These are phyloP conservation scores for Chrysoporthe austroafricana DNA, from an alignment of 2,329 filamentous ascomycete genomes.

Conservation along the genomic window DNA sequence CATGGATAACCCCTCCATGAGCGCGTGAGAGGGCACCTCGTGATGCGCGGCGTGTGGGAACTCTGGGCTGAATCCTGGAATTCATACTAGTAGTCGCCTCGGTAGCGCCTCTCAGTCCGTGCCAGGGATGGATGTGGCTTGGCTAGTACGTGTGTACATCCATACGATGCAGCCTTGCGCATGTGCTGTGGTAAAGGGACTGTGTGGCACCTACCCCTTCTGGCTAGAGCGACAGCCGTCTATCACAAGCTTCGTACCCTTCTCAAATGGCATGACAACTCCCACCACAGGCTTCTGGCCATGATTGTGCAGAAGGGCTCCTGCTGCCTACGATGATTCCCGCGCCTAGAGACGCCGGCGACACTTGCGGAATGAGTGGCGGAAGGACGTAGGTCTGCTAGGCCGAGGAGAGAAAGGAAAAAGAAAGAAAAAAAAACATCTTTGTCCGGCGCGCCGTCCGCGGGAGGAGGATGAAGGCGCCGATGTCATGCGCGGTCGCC, in stretches of 20 bases:
- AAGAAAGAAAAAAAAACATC: not conserved
- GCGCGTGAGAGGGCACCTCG: slow-evolving; percentile 12
- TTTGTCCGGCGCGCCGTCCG: not conserved
- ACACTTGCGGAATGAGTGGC: not conserved
- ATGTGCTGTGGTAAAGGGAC: slow-evolving; percentile 12
- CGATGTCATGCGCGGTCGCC: not conserved
- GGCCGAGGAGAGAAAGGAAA: not conserved
- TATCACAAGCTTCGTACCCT: not conserved
- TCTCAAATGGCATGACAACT: not conserved
- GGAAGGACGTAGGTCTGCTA: not conserved
- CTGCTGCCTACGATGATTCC: not conserved
- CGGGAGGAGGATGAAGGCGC: not conserved
- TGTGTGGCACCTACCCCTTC: slow-evolving; percentile 29
- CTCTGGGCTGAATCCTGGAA: slow-evolving; percentile 21
- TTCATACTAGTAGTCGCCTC: slow-evolving; percentile 12
- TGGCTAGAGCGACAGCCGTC: slow-evolving; percentile 3
- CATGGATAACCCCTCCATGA: slow-evolving; percentile 13
- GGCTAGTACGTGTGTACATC: slow-evolving; percentile 6
- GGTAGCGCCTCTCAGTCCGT: slow-evolving; percentile 15
- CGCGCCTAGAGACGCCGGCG: not conserved
- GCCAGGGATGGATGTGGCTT: slow-evolving; percentile 27
- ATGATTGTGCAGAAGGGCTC: not conserved
- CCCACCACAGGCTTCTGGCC: not conserved
- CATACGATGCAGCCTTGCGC: slow-evolving; percentile 30
- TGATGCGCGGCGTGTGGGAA: slow-evolving; percentile 21